Percentiles rank a stretch among this genome's conserved stretches.
These are phyloP conservation scores for Thelonectria rubi DNA, from an alignment of 2,329 filamentous ascomycete genomes.

Conservation along the genomic window DNA sequence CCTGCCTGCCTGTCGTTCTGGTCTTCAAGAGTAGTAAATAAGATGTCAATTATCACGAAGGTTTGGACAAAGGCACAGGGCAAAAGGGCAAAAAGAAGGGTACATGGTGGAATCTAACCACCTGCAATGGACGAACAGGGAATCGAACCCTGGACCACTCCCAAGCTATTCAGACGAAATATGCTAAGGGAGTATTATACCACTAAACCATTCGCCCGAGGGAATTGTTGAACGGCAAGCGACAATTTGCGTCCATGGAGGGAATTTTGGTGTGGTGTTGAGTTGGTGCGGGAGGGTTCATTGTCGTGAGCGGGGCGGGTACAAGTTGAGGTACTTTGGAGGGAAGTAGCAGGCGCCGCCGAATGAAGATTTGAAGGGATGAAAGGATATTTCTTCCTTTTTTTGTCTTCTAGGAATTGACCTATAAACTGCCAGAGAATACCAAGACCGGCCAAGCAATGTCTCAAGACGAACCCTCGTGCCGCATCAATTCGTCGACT, in stretches of 20 bases:
- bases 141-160: slow-evolving; percentile 49
- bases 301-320: no score
- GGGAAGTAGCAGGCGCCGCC: background rate
- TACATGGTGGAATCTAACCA: slow-evolving; percentile 35
- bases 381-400: no score
- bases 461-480: slow-evolving; percentile 6
- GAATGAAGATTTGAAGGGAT: background rate
- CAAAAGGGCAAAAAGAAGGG: slow-evolving; percentile 27
- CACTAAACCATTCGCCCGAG: slow-evolving; percentile 47
- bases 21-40: no score
- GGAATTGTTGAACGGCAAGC: background rate
- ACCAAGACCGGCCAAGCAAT: no score
- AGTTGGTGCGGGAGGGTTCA: no score
- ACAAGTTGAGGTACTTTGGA: no score
- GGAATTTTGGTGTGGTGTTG: background rate
- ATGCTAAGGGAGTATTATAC: slow-evolving; percentile 49
- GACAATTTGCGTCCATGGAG: slow-evolving; percentile 16
- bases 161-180: slow-evolving; percentile 37
- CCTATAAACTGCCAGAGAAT: no score
- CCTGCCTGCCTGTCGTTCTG: no score
- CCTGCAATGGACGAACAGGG: slow-evolving; percentile 45
- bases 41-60: no score
- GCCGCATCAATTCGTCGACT: background rate
- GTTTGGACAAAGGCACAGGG: no score
- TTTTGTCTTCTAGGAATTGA: no score